phyloP scores from a whole-genome alignment of 1,284 basidiomycete genomes.

The Kwoniella shivajii region DNA sequence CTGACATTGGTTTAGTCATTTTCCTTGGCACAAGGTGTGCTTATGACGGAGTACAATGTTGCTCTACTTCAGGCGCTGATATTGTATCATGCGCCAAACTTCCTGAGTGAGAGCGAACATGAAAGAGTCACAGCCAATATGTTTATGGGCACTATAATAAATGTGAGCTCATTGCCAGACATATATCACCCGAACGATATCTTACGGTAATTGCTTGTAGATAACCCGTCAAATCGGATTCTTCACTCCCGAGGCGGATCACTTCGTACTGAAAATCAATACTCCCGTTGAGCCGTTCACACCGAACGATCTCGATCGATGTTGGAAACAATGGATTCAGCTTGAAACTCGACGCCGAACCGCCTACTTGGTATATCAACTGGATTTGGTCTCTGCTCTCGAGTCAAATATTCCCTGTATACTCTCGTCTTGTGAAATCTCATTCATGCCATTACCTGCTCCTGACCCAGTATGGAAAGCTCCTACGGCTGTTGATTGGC shows the following conservation, averaged over 20 bases:
- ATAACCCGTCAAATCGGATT: slow-evolving; percentile 55
- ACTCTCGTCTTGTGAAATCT: slow-evolving; percentile 48
- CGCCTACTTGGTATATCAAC: slow-evolving; percentile 54
- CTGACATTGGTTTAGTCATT: slow-evolving; percentile 40
- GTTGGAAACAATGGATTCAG: slow-evolving; percentile 55
- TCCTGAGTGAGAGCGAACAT: slow-evolving; percentile 49
- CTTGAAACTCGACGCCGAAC: slow-evolving; percentile 54
- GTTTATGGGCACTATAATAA: slow-evolving; percentile 53
- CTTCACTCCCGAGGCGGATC: slow-evolving; percentile 49
- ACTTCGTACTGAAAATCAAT: slow-evolving; percentile 31
- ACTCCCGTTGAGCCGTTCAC: slow-evolving; percentile 38
- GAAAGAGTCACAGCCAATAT: slow-evolving; percentile 52
- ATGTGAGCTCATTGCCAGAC: slow-evolving; percentile 30
- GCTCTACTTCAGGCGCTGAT: slow-evolving; percentile 54
- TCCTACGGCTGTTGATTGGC: slow-evolving; percentile 50
- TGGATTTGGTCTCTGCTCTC: slow-evolving; percentile 55
- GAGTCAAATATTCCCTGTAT: slow-evolving; percentile 53
- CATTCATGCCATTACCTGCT: slow-evolving; percentile 53
- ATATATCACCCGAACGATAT: not conserved
- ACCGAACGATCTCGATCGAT: slow-evolving; percentile 43
- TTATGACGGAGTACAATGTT: slow-evolving; percentile 55
- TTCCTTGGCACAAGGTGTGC: slow-evolving; percentile 47
- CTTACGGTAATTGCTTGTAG: slow-evolving; percentile 19
- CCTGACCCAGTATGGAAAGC: slow-evolving; percentile 56
- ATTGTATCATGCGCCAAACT: slow-evolving; percentile 54